A percentile compares a stretch with the other conserved stretches of the same genome.
Conservation (phyloP, 495 filamentous ascomycete species). For the Cercophora newfieldiana region DNA sequence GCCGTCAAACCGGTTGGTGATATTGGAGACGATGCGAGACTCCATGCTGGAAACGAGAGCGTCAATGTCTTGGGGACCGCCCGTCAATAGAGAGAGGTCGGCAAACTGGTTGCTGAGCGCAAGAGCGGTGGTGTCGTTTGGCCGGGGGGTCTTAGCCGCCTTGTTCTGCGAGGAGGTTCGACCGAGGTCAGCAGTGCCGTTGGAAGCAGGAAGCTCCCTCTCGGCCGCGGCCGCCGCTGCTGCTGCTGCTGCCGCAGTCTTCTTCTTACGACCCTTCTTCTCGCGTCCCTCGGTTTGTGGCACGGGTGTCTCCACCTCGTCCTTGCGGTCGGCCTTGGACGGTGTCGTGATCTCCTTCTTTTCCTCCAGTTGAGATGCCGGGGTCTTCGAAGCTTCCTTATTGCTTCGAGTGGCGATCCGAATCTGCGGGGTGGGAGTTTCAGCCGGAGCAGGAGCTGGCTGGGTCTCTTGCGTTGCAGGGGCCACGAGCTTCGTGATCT, state of each 20-base stretch:
- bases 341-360: conserved; percentile 32
- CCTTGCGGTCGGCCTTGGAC: conserved; percentile 44
- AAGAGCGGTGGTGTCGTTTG: conserved; percentile 21
- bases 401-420: conserved; percentile 39
- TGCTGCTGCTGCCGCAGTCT: conserved; percentile 42
- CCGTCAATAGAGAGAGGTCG: conserved; percentile 19
- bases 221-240: conserved; percentile 29
- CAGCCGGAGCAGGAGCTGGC: conserved; percentile 17
- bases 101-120: conserved; percentile 17
- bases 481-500: conserved; percentile 47
- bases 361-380: conserved; percentile 32
- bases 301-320: conserved; percentile 38
- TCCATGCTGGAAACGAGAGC: conserved; percentile 47
- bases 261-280: conserved; percentile 52
- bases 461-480: conserved; percentile 37
- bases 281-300: conserved; percentile 45
- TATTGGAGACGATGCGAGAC: conserved; percentile 42
- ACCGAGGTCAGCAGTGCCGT: conserved; percentile 27
- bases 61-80: conserved; percentile 45
- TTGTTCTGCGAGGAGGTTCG: conserved; percentile 29
- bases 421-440: conserved; percentile 30
- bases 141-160: conserved; percentile 31
- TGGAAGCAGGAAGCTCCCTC: conserved; percentile 20
- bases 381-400: conserved; percentile 44
- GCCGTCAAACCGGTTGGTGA: conserved; percentile 44